phyloP scores from a whole-genome alignment of 2,329 filamentous ascomycete species.

The Neopestalotiopsis sp. region DNA sequence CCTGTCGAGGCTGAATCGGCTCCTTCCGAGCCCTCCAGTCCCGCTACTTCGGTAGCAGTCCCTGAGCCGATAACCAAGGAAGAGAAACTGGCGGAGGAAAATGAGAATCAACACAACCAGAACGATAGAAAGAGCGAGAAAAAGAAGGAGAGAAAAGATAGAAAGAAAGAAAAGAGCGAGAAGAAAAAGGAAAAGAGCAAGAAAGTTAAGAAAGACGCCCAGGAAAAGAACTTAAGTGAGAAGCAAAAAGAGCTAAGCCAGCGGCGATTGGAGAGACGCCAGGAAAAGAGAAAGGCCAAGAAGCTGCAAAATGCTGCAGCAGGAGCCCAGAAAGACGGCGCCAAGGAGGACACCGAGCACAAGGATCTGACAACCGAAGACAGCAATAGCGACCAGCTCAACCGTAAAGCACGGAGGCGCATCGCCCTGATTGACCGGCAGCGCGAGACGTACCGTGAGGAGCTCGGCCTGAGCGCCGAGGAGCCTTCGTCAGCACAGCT shows the following conservation, averaged over 20 bases:
- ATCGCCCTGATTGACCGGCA: conserved; percentile 34
- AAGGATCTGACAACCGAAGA: conserved; percentile 22
- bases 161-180: background rate
- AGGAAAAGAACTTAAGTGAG: conserved; percentile 74
- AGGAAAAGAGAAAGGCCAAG: background rate
- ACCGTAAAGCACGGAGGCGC: conserved; percentile 35
- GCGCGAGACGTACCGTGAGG: conserved; percentile 31
- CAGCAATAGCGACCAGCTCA: conserved; percentile 24
- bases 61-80: background rate
- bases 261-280: background rate
- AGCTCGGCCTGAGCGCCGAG: conserved; percentile 28
- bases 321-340: background rate
- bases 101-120: conserved; percentile 20
- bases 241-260: conserved; percentile 40
- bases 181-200: conserved; percentile 60
- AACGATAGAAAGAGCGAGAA: background rate
- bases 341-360: background rate
- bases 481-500: conserved; percentile 31
- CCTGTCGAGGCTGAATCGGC: background rate
- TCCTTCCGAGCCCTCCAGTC: background rate
- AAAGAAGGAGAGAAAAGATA: background rate
- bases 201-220: conserved; percentile 63
- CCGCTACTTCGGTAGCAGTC: background rate
- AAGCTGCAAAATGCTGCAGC: background rate
- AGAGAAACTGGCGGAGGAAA: background rate